A percentile compares a stretch with the other conserved stretches of the same genome.
These are phyloP conservation scores for Monilinia fructicola DNA, from an alignment of 2,329 filamentous ascomycete genomes.

Conservation along the genomic window DNA sequence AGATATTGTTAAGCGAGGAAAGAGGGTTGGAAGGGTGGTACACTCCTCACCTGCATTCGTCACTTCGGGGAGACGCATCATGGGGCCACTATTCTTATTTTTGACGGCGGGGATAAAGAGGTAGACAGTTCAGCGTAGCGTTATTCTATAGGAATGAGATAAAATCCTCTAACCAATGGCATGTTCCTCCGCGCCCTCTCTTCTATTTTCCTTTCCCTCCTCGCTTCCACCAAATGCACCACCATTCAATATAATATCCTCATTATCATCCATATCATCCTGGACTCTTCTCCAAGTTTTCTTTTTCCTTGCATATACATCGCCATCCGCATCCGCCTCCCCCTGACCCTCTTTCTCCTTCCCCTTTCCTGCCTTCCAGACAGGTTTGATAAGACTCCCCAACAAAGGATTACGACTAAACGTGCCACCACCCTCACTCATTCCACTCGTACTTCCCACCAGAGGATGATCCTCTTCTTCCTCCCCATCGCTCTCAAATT, in stretches of 20 bases:
- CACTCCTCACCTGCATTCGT: too few relatives aligned
- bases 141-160: background rate
- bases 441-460: constrained; percentile 24
- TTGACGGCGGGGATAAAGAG: too few relatives aligned
- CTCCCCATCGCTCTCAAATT: constrained; percentile 26
- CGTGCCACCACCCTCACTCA: constrained; percentile 35
- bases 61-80: too few relatives aligned
- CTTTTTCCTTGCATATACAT: constrained; percentile 31
- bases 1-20: too few relatives aligned
- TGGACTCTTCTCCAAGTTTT: constrained; percentile 45
- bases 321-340: constrained; percentile 23
- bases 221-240: constrained; percentile 38
- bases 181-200: constrained; percentile 26
- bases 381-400: constrained; percentile 41
- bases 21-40: too few relatives aligned
- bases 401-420: constrained; percentile 42
- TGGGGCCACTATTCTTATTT: too few relatives aligned
- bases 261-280: constrained; percentile 45
- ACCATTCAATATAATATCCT: constrained; percentile 44
- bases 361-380: constrained; percentile 39
- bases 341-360: constrained; percentile 34
- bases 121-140: too few relatives aligned
- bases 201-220: constrained; percentile 23
- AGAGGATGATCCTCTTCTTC: constrained; percentile 33
- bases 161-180: background rate